phyloP scores from a whole-genome alignment of 768 basidiomycete species.

The Tricholoma hemisulphureum region DNA sequence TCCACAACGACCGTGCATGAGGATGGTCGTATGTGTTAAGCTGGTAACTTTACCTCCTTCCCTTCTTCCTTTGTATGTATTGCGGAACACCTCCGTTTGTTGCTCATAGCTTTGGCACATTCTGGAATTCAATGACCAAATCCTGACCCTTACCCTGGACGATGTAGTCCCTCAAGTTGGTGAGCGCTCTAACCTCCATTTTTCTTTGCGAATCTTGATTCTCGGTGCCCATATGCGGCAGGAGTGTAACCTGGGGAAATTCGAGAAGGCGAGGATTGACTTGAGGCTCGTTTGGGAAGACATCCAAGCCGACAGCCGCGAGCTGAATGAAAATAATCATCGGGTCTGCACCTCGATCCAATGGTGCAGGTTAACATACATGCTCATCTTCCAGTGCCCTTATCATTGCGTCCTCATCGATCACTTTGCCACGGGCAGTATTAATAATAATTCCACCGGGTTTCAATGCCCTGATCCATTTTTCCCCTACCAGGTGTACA shows the following conservation, averaged over 20 bases:
- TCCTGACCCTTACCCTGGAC: conserved; percentile 63
- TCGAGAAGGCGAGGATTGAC: conserved; percentile 76
- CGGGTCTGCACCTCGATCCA: neutral
- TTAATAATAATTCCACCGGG: conserved; percentile 78
- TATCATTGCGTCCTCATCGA: conserved; percentile 87
- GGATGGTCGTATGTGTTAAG: too few relatives aligned
- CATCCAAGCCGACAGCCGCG: conserved; percentile 79
- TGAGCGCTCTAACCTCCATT: conserved; percentile 86
- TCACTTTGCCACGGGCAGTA: conserved; percentile 87
- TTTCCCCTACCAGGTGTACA: conserved; percentile 68
- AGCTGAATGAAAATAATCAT: conserved; percentile 46
- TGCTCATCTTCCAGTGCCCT: conserved; percentile 83
- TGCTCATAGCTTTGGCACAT: conserved; percentile 16
- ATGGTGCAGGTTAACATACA: conserved; percentile 44
- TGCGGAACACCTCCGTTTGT: too few relatives aligned
- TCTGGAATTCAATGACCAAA: conserved; percentile 56
- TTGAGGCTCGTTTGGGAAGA: conserved; percentile 80
- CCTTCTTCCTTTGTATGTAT: too few relatives aligned
- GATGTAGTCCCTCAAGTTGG: conserved; percentile 72
- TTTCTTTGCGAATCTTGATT: conserved; percentile 74
- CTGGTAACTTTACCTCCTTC: too few relatives aligned
- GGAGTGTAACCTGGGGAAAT: conserved; percentile 80
- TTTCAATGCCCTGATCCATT: conserved; percentile 75
- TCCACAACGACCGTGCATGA: too few relatives aligned
- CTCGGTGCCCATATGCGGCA: conserved; percentile 93